Evolutionary conservation across 331 rosid species (phyloP).

Genomic region (Acacia pycnantha): DNA sequence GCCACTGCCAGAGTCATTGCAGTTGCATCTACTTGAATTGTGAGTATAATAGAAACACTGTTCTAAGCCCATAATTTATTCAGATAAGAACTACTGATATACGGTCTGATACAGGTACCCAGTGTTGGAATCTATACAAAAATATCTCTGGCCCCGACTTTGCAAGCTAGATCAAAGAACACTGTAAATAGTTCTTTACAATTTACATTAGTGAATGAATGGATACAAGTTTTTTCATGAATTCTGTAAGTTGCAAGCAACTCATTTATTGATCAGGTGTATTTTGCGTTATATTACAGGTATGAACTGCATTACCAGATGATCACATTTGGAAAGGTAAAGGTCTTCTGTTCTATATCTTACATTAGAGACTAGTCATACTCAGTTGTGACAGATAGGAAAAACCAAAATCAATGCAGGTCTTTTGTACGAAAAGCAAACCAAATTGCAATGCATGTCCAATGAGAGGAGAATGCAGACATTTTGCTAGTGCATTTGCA

Average conservation of each 20-base stretch:
- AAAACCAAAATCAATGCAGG: conserved; percentile 56
- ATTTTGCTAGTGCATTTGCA: conserved; percentile 98
- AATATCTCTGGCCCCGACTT: conserved; percentile 97
- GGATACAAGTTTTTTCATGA: conserved; percentile 1
- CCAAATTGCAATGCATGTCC: conserved; percentile 99
- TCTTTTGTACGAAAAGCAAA: conserved; percentile 93
- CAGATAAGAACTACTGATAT: conserved; percentile 33
- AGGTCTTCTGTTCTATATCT: conserved; percentile 21
- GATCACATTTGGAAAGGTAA: conserved; percentile 99
- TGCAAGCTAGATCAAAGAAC: conserved; percentile 99
- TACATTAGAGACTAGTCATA: conserved; percentile 12
- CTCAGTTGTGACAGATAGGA: conserved; percentile 29
- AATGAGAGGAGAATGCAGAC: conserved; percentile 98
- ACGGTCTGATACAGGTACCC: conserved; percentile 76
- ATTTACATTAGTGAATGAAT: conserved; percentile 21
- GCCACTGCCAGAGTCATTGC: conserved; percentile 97
- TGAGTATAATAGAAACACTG: conserved; percentile 47
- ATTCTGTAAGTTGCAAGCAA: conserved; percentile 13
- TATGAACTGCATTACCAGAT: conserved; percentile 98
- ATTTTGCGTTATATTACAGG: conserved; percentile 53
- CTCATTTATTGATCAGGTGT: conserved; percentile 6
- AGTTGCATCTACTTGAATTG: conserved; percentile 98
- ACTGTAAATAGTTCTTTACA: conserved; percentile 54
- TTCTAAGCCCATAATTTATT: conserved; percentile 18
- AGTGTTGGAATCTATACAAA: conserved; percentile 90